Percentiles rank a stretch among this genome's conserved stretches.
Evolutionary conservation across 805 yeast genomes (phyloP).

Genomic region (Naumovozyma baii): DNA sequence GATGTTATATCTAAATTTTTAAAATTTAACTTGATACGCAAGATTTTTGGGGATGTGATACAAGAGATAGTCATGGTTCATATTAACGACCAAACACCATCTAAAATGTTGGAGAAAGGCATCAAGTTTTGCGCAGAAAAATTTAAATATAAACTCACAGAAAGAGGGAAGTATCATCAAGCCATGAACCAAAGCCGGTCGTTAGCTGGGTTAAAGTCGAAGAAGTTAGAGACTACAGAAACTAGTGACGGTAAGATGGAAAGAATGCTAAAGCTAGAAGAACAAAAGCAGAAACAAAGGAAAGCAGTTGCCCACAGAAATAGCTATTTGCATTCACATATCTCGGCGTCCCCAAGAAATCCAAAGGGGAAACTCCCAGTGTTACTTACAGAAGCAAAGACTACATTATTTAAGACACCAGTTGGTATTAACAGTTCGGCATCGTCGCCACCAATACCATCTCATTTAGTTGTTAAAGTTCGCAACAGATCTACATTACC

Average conservation of each 20-base stretch:
- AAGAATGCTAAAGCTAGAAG: constrained; percentile 20
- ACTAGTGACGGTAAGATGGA: constrained; percentile 24
- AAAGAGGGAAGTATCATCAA: constrained; percentile 27
- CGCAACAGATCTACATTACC: constrained; percentile 5
- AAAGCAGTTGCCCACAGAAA: not conserved
- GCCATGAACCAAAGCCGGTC: constrained; percentile 12
- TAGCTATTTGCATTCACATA: constrained; percentile 20
- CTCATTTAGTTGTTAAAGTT: constrained; percentile 23
- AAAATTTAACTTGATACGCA: constrained; percentile 24
- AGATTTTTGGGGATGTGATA: constrained; percentile 22
- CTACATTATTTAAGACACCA: constrained; percentile 23
- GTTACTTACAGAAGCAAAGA: constrained; percentile 21
- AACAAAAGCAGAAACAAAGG: constrained; percentile 15
- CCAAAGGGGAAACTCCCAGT: constrained; percentile 26
- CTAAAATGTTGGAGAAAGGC: constrained; percentile 23
- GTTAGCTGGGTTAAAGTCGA: constrained; percentile 8
- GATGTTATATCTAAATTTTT: constrained; percentile 12
- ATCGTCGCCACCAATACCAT: constrained; percentile 19
- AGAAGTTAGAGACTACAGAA: constrained; percentile 6
- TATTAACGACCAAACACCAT: constrained; percentile 25
- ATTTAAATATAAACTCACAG: constrained; percentile 24
- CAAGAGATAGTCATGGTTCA: constrained; percentile 23
- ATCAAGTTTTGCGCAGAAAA: constrained; percentile 20
- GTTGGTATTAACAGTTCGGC: constrained; percentile 8
- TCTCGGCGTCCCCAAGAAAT: constrained; percentile 23